Base-by-base conservation (phyloP, 306 rosid genomes). In the Rubus idaeus region DNA sequence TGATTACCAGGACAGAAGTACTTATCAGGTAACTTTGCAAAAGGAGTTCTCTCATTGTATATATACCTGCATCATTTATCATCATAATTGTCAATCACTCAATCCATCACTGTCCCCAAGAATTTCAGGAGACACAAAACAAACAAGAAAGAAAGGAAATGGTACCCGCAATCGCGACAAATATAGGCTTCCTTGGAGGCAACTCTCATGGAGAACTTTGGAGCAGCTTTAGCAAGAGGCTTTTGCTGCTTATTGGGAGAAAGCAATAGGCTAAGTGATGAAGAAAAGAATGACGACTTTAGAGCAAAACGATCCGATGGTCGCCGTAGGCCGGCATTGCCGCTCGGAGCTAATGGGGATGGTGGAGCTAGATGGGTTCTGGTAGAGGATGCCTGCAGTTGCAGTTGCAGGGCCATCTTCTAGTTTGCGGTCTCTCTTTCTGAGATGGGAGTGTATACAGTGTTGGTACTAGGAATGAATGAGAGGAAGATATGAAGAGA, bases 161-260 rank as follows among this genome's bases (percentile, higher is more conserved):
- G 65, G 75, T 57, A 95, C 97, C 98, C 97, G 98, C 98, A 95
- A 79, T 95, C 97, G 10, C 93, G 97, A 70, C 98, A 95, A 77
- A 95, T 92, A 75, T 95, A 95, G 79, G 97, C 75, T 83, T 89
- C 87, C 78, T 94, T 94, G 81, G 97, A 90, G 66, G 98, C 87
- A 14, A 88, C 90, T 17, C 97, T 92, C 98, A 95, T 90, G 84
- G 96, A 88, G 83, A 90, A 79, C 82, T 83, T 92, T 41, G 96
- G 88, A 14, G 90, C 56, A 18, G 70, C 69, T 51, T 84, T 73
- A 75, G 73, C 30, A 77, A 47, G 82, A 78, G 40, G 41, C 56
- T 16, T 71, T 14, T 51, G 76, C 9, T 30, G 83, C 53, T 73
- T 68, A 30, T 30, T 30, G 12, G 88, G 83, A 61, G 78, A 81